phyloP scores from a whole-genome alignment of 1,284 basidiomycete species.

The Cryptococcus jaspeensis region DNA sequence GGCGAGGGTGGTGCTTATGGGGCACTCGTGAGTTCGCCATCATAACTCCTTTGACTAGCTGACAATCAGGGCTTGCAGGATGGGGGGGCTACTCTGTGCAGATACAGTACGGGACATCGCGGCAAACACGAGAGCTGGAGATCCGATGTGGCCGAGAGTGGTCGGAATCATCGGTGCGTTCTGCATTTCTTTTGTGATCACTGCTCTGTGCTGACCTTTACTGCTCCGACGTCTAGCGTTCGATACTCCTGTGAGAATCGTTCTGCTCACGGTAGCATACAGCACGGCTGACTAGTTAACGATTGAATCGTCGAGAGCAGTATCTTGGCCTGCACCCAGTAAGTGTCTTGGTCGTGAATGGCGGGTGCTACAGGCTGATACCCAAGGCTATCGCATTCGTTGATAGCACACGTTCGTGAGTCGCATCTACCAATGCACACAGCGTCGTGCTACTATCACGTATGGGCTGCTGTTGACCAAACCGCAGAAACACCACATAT shows the following conservation, averaged over 20 bases:
- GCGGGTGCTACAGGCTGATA: no score
- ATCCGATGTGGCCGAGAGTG: constrained; percentile 48
- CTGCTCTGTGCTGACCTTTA: background rate
- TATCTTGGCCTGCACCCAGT: constrained; percentile 81
- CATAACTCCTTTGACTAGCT: background rate
- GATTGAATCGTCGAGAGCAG: constrained; percentile 50
- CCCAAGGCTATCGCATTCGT: background rate
- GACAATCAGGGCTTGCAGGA: constrained; percentile 55
- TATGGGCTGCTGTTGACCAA: background rate
- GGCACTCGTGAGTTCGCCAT: constrained; percentile 69
- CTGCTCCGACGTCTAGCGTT: constrained; percentile 59
- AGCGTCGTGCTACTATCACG: background rate
- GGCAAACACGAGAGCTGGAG: constrained; percentile 35
- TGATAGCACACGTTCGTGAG: constrained; percentile 42
- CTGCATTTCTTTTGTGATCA: background rate
- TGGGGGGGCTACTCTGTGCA: constrained; percentile 84
- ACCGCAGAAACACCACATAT: constrained; percentile 67
- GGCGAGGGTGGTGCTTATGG: constrained; percentile 80
- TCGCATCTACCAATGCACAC: no score
- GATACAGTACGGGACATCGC: constrained; percentile 77
- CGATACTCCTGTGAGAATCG: constrained; percentile 75
- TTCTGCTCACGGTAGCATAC: no score
- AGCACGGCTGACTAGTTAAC: constrained; percentile 7
- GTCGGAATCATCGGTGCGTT: constrained; percentile 42
- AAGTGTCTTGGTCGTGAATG: background rate